Base-by-base conservation (phyloP, 345 rosid species). In the Citrus australasica region DNA sequence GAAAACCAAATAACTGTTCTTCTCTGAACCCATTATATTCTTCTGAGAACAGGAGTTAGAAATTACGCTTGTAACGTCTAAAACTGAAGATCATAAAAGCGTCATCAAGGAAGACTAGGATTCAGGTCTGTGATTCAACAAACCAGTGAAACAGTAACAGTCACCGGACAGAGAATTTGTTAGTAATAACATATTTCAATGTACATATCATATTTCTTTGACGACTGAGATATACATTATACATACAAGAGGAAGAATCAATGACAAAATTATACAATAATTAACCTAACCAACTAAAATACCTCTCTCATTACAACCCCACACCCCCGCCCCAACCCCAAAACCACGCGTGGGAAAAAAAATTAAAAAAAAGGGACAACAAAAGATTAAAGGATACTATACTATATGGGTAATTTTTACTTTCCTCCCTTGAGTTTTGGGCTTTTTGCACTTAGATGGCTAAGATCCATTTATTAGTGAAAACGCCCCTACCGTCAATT, bases 401-500 rank as follows among this genome's bases (percentile, higher is more conserved):
- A 58, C 78, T 87, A 95, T 65, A 95, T 83, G 79, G 33, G 33
- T 32, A 32, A 32, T 32, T 32, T 32, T 32, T 32, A 32, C 33
- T 32, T 32, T 32, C 33, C 33, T 32, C 33, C 4, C 33, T 32
- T 32, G 4, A 32, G 33, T 32, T 32, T 32, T 32, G 4, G 4
- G 33, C 4, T 32, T 32, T 32, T 32, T 32, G 33, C 4, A 32
- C 33, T 32, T 32, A 32, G 33, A 32, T 32, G 33, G 33, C 33
- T 0, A 32, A 32, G 0, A 32, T 32, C 33, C 33, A 4, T 32
- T 32, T 32, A 32, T 32, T 3, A 32, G 33, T 32, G 33, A 32
- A 32, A 32, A 32, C 4, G 0, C 33, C 33, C 33, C 33, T 3
- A 32, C 33, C 4, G 4, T 32, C 33, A 32, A 4, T 32, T 32